phyloP scores from a whole-genome alignment of 805 yeast species.

The Vanderwaltozyma verrucispora region DNA sequence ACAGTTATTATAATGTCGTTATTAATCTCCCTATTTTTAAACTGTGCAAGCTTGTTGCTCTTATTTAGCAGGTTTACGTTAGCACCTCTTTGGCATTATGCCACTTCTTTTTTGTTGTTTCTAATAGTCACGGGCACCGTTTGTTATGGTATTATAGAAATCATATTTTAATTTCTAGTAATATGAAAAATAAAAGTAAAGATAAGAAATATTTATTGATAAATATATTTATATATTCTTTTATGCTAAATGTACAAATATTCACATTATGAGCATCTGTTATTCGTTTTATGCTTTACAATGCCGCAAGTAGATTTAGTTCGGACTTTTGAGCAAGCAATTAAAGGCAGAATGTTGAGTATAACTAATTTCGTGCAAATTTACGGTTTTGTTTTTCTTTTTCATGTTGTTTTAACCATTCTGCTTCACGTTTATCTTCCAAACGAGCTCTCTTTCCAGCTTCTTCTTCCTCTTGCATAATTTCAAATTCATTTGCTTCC shows the following conservation, averaged over 20 bases:
- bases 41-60: slow-evolving; percentile 15
- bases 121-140: slow-evolving; percentile 20
- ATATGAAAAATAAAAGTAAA: too few species aligned
- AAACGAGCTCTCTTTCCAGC: slow-evolving; percentile 57
- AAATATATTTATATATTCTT: too few species aligned
- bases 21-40: slow-evolving; percentile 17
- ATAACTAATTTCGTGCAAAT: background rate
- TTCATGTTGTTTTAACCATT: slow-evolving; percentile 41
- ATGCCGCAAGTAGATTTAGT: too few species aligned
- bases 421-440: slow-evolving; percentile 70
- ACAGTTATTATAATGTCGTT: slow-evolving; percentile 15
- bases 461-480: slow-evolving; percentile 68
- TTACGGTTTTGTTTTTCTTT: slow-evolving; percentile 30
- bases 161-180: slow-evolving; percentile 13
- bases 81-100: slow-evolving; percentile 28
- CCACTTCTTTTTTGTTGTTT: slow-evolving; percentile 18
- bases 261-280: too few species aligned
- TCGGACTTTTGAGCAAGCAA: too few species aligned
- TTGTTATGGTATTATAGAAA: slow-evolving; percentile 25
- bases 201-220: too few species aligned
- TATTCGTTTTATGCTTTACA: too few species aligned
- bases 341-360: too few species aligned
- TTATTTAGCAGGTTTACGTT: slow-evolving; percentile 23
- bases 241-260: too few species aligned
- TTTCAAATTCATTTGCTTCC: slow-evolving; percentile 93